Evolutionary conservation across 148 eudicot genomes (phyloP).

Genomic region (Silene conica): DNA sequence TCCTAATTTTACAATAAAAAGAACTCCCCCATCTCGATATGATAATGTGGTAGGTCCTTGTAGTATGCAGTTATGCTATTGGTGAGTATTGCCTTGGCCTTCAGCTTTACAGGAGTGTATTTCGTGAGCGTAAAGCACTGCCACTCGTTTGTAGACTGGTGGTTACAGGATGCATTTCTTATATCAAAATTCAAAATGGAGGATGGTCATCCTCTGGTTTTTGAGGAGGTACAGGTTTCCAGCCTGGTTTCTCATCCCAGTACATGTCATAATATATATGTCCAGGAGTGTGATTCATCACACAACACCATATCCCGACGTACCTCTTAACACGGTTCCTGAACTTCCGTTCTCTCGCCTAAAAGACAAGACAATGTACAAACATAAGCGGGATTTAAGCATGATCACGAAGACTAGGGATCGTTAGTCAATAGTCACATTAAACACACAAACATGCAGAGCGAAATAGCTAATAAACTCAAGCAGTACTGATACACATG

Average conservation of each 20-base stretch:
- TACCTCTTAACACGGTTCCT: slow-evolving; percentile 76
- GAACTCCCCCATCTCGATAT: not conserved
- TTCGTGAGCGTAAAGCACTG: not conserved
- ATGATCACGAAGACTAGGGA: not conserved
- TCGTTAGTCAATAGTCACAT: not conserved
- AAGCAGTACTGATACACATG: too few relatives aligned
- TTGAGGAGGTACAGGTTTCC: slow-evolving; percentile 86
- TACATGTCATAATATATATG: slow-evolving; percentile 95
- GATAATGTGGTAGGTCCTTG: not conserved
- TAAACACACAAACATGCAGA: not conserved
- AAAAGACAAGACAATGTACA: slow-evolving; percentile 6
- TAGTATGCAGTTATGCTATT: not conserved
- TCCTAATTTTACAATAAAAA: not conserved
- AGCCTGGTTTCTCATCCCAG: slow-evolving; percentile 93
- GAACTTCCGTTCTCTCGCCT: slow-evolving; percentile 71
- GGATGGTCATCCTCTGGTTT: slow-evolving; percentile 86
- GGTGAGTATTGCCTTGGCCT: not conserved
- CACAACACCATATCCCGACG: slow-evolving; percentile 89
- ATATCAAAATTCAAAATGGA: slow-evolving; percentile 43
- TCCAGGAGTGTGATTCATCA: slow-evolving; percentile 57
- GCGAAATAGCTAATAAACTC: too few relatives aligned
- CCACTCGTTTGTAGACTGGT: not conserved
- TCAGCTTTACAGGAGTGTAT: not conserved
- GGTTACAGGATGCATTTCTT: not conserved
- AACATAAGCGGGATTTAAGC: not conserved